Base-by-base conservation (phyloP, 306 rosid species). In the Vigna reflexopilosa region DNA sequence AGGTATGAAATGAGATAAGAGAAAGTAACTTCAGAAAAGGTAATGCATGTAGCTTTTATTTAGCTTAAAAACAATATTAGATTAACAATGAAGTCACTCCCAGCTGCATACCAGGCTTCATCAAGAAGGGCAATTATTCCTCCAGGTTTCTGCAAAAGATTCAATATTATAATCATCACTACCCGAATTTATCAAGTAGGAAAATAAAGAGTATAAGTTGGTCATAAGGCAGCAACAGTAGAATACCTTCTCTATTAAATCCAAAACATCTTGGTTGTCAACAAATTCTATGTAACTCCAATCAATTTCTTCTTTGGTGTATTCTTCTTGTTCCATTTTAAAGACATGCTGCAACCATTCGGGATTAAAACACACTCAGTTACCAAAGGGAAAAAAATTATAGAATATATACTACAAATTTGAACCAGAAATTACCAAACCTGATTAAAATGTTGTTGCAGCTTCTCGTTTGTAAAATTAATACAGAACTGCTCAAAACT, bases 401-500 rank as follows among this genome's bases (percentile, higher is more conserved):
- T 44, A 44, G 70, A 76, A 49, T 59, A 64, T 54, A 44, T 17
- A 51, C 51, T 63, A 75, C 66, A 80, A 80, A 36, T 38, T 55
- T 62, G 44, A 58, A 77, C 57, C 59, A 73, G 76, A 86, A 80
- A 73, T 58, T 62, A 70, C 32, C 83, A 49, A 83, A 96, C 99
- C 98, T 96, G 99, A 85, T 96, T 96, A 88, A 96, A 96, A 90
- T 96, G 99, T 84, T 96, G 99, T 82, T 96, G 99, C 84, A 96
- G 88, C 89, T 96, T 96, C 88, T 96, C 99, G 71, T 96, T 96
- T 26, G 99, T 96, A 75, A 96, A 96, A 87, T 96, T 96, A 82
- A 96, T 96, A 82, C 99, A 96, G 83, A 96, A 96, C 98, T 96
- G 99, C 91, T 96, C 99, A 77, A 96, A 96, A 85, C 99, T 96